Percentiles rank a stretch among this genome's conserved stretches.
phyloP scores from a whole-genome alignment of 2,329 filamentous ascomycete species.

The Fusarium staphyleae region DNA sequence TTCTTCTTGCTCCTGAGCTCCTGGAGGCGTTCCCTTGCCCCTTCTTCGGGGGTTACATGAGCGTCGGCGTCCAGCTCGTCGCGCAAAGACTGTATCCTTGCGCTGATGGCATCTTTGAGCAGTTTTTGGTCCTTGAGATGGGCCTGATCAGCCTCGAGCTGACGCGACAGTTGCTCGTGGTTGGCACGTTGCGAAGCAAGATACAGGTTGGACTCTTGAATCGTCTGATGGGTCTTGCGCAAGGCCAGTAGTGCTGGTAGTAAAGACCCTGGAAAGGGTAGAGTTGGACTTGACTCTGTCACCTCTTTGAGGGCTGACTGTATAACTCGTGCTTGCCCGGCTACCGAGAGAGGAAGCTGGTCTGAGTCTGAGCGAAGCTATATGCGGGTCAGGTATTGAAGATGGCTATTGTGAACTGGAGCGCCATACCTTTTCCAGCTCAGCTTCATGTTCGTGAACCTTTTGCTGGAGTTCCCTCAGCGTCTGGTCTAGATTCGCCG shows the following conservation, averaged over 20 bases:
- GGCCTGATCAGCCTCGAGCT: conserved; percentile 59
- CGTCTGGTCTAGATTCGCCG: conserved; percentile 69
- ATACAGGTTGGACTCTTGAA: conserved; percentile 68
- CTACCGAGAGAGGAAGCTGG: conserved; percentile 39
- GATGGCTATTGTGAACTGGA: no score
- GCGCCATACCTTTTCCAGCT: conserved; percentile 54
- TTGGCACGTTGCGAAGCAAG: conserved; percentile 55
- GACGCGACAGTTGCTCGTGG: conserved; percentile 53
- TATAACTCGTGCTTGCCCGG: conserved; percentile 54
- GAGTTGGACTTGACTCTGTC: conserved; percentile 65
- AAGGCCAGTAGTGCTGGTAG: conserved; percentile 76
- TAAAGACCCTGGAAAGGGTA: conserved; percentile 72
- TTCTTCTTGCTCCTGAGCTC: conserved; percentile 66
- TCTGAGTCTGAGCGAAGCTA: conserved; percentile 42
- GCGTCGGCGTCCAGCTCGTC: conserved; percentile 63
- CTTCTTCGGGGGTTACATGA: conserved; percentile 65
- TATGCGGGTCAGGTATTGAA: conserved; percentile 2
- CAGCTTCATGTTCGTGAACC: conserved; percentile 61
- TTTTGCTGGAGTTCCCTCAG: conserved; percentile 69
- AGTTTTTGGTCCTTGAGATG: conserved; percentile 62
- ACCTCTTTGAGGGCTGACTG: conserved; percentile 71
- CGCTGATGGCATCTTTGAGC: conserved; percentile 60
- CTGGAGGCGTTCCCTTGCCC: conserved; percentile 67
- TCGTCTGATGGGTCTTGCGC: conserved; percentile 69
- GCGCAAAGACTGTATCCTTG: conserved; percentile 66